Base-by-base conservation (phyloP, 2,329 filamentous ascomycete genomes). In the Diaporthe sp. region DNA sequence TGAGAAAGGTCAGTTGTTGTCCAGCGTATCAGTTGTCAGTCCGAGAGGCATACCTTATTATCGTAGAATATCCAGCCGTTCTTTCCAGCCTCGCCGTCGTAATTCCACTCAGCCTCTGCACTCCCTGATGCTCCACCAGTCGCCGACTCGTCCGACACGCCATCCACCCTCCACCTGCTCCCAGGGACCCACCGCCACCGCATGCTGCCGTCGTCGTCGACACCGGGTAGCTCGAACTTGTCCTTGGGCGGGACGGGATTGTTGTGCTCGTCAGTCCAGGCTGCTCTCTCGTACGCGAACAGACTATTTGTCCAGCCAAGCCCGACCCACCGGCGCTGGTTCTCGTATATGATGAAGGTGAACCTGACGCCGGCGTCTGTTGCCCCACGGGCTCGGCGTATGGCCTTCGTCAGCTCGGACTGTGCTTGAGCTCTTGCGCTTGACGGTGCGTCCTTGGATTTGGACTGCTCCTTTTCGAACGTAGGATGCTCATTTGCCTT, bases 31-130 rank as follows among this genome's bases (percentile, higher is more conserved):
- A 67, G 61, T 5, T 6, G 10, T 42, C 22, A n/a, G 13, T 3
- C 13, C 15, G 2, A 13, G 42, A 78, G 66, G 78, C 86, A 76
- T 85, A 95, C 95, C 92, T 98, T 98, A 82, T 96, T 98, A 81
- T 99, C 97, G 81, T 98, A 99, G 83, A 97, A 99, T 50, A 98
- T 95, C 97, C 97, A 99, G 1, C 96, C 97, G 78, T 92, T 90
- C 80, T 85, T 92, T 4, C 90, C 93, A 33, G 92, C 89, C 1
- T 90, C 86, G 3, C 87, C 86, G 72, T 91, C 90, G 77, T 89
- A 90, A 75, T 87, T 90, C 82, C 82, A 86, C 71, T 80, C 86
- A 79, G 78, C 84, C 81, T 81, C 84, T 80, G 77, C 77, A 25
- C 76, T 78, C 1, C 76, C 76, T 4, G 71, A 75, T 54, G 74